Evolutionary conservation across 1,284 basidiomycete genomes (phyloP).

Genomic region (Psilocybe mexicana): DNA sequence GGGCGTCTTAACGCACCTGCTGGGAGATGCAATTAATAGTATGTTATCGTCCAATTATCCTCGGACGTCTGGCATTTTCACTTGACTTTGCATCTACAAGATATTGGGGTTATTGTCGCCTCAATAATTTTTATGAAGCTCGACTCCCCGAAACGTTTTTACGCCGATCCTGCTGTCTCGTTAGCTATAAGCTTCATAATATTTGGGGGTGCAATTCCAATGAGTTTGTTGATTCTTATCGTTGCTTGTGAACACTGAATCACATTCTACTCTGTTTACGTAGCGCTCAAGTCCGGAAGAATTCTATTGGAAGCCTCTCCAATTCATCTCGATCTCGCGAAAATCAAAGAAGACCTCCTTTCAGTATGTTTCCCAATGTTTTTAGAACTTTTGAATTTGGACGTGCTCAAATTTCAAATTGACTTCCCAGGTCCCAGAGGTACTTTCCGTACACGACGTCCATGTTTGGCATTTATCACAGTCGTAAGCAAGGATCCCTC

Average conservation of each 20-base stretch:
- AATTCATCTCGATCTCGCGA: conserved; percentile 44
- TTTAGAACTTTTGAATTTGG: neutral
- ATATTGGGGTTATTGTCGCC: conserved; percentile 48
- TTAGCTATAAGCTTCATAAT: conserved; percentile 47
- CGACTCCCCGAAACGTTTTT: conserved; percentile 41
- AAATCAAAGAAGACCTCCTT: conserved; percentile 44
- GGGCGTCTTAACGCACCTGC: conserved; percentile 46
- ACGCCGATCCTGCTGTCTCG: conserved; percentile 49
- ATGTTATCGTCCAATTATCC: conserved; percentile 17
- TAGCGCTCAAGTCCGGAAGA: conserved; percentile 44
- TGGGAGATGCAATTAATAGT: conserved; percentile 52
- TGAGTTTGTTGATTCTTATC: conserved; percentile 35
- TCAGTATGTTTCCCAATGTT: conserved; percentile 29
- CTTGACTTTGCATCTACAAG: conserved; percentile 24
- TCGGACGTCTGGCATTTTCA: conserved; percentile 5
- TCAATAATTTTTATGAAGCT: conserved; percentile 46
- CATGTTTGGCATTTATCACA: conserved; percentile 54
- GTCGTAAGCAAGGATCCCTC: conserved; percentile 34
- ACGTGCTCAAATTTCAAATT: neutral
- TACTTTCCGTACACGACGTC: conserved; percentile 48
- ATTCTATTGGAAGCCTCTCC: conserved; percentile 51
- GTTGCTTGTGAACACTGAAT: neutral
- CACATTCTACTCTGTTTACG: neutral
- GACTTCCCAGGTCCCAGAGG: conserved; percentile 37
- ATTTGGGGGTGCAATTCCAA: conserved; percentile 46